Evolutionary conservation across 352 stramenopile species (phyloP).

Genomic region (Blastocystis sp.): DNA sequence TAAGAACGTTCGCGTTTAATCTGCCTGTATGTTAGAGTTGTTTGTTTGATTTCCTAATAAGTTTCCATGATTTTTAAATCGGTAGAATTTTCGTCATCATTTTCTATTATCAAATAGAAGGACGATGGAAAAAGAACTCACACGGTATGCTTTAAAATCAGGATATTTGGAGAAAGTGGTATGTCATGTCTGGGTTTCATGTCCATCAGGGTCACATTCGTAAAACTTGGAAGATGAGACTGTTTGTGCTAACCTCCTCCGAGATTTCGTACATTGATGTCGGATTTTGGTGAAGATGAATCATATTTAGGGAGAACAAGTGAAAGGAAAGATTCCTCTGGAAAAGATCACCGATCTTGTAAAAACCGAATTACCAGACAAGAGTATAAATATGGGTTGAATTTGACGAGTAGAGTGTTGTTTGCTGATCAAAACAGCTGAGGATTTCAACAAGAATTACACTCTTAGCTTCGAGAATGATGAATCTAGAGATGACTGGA

Average conservation of each 20-base stretch:
- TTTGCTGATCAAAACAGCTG: slow-evolving; percentile 46
- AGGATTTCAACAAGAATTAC: slow-evolving; percentile 67
- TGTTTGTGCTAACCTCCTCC: slow-evolving; percentile 61
- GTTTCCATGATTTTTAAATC: slow-evolving; percentile 1
- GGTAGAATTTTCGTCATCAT: neutral
- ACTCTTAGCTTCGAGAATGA: slow-evolving; percentile 50
- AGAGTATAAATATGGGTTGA: neutral
- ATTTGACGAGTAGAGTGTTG: neutral
- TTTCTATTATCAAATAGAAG: neutral
- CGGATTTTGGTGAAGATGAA: neutral
- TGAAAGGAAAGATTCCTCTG: slow-evolving; percentile 67
- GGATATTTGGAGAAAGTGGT: slow-evolving; percentile 51
- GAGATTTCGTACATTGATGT: slow-evolving; percentile 67
- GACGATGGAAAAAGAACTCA: slow-evolving; percentile 61
- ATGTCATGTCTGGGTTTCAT: neutral
- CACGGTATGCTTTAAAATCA: slow-evolving; percentile 45
- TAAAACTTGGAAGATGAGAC: slow-evolving; percentile 64
- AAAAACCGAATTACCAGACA: slow-evolving; percentile 37
- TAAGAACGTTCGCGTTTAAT: slow-evolving; percentile 48
- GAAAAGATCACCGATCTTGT: slow-evolving; percentile 63
- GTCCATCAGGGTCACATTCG: slow-evolving; percentile 21
- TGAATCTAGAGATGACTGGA: slow-evolving; percentile 45
- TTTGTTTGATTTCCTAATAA: neutral
- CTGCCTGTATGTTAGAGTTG: neutral
- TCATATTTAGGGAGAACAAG: slow-evolving; percentile 14